Conservation (phyloP, 1,139 yeast genomes). For the Yamadazyma spencermartinsiae region DNA sequence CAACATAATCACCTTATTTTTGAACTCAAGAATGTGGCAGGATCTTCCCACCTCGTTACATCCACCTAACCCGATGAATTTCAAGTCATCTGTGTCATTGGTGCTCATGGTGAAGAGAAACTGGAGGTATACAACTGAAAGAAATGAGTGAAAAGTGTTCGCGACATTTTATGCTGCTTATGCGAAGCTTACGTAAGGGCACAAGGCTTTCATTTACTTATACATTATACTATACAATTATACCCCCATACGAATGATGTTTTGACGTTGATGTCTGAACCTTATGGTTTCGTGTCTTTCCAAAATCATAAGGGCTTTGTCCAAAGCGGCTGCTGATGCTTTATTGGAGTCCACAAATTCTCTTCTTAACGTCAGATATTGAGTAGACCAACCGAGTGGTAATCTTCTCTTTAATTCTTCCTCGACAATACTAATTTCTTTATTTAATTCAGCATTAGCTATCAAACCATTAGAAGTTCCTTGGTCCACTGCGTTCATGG, state of each 20-base stretch:
- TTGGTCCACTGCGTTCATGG: constrained; percentile 96
- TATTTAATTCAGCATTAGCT: constrained; percentile 54
- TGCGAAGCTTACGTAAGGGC: no score
- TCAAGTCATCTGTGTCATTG: constrained; percentile 44
- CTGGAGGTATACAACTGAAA: no score
- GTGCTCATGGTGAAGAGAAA: constrained; percentile 4
- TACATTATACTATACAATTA: constrained; percentile 20
- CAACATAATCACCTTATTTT: constrained; percentile 94
- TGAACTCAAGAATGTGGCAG: constrained; percentile 88
- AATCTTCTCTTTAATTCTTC: constrained; percentile 83
- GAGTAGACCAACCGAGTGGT: constrained; percentile 97
- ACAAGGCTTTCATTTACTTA: no score
- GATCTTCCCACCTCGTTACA: constrained; percentile 98
- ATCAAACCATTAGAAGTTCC: constrained; percentile 54
- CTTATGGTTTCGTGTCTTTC: constrained; percentile 87
- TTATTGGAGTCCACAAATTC: constrained; percentile 79
- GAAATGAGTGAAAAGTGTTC: no score
- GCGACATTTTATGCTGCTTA: no score
- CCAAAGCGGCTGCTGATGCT: constrained; percentile 72
- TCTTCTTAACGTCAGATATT: constrained; percentile 76
- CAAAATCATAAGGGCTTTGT: constrained; percentile 76
- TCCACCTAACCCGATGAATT: constrained; percentile 97
- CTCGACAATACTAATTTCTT: constrained; percentile 78
- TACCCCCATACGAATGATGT: constrained; percentile 78
- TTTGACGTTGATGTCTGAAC: constrained; percentile 86